phyloP scores from a whole-genome alignment of 2,329 filamentous ascomycete species.

The Fusarium fracticaudum region DNA sequence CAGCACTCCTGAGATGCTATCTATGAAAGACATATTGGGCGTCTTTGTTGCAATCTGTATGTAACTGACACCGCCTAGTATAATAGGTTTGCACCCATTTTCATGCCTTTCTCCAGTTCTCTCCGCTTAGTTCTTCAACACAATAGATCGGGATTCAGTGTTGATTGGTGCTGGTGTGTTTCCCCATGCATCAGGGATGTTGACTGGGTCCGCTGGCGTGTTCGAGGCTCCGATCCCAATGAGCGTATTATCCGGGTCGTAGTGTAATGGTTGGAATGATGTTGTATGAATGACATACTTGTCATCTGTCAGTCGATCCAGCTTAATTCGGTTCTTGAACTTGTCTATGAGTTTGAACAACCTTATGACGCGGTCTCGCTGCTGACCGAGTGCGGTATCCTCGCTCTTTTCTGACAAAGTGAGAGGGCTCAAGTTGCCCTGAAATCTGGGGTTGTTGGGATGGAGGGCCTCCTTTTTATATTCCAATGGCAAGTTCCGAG shows the following conservation, averaged over 20 bases:
- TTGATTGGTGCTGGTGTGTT: neutral
- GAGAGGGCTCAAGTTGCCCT: neutral
- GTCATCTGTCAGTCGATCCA: too few relatives aligned
- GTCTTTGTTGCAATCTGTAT: neutral
- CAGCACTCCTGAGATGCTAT: accelerated
- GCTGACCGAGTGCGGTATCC: neutral
- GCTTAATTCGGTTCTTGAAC: too few relatives aligned
- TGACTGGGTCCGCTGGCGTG: neutral
- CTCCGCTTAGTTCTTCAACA: neutral
- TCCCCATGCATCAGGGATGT: neutral
- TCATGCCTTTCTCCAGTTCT: neutral
- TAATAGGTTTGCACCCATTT: neutral
- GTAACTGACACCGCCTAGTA: neutral
- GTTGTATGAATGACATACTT: too few relatives aligned
- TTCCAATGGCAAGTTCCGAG: too few relatives aligned
- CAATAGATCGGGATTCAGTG: neutral
- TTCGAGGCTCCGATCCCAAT: too few relatives aligned
- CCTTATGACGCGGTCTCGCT: neutral
- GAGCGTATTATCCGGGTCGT: too few relatives aligned
- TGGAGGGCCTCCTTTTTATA: too few relatives aligned
- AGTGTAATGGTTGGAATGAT: too few relatives aligned
- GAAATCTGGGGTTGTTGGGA: too few relatives aligned
- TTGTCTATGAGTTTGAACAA: neutral
- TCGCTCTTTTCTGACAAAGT: neutral
- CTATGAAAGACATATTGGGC: neutral